Percentiles rank a stretch among this genome's conserved stretches.
phyloP scores from a whole-genome alignment of 2,329 filamentous ascomycete species.

The Talaromyces funiculosus region DNA sequence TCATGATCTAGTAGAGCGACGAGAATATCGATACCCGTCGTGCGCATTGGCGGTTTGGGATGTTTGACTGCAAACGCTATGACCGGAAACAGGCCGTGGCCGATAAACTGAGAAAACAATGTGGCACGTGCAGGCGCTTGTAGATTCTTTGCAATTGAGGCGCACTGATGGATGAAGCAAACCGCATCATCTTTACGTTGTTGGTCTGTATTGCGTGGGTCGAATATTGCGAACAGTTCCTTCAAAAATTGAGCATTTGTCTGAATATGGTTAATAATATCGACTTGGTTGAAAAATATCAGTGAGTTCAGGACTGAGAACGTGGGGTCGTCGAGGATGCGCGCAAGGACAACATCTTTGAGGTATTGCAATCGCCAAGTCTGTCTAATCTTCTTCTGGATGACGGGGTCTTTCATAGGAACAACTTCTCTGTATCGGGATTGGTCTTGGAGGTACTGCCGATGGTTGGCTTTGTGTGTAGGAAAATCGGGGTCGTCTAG shows the following conservation, averaged over 20 bases:
- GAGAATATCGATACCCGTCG: conserved; percentile 88
- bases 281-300: conserved; percentile 98
- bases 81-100: conserved; percentile 77
- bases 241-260: conserved; percentile 69
- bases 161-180: conserved; percentile 94
- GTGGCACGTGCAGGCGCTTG: conserved; percentile 75
- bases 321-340: conserved; percentile 94
- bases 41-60: conserved; percentile 73
- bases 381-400: conserved; percentile 88
- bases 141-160: conserved; percentile 86
- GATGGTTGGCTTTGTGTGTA: conserved; percentile 93
- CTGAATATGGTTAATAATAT: conserved; percentile 94
- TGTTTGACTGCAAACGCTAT: conserved; percentile 89
- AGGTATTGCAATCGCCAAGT: conserved; percentile 95
- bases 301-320: conserved; percentile 96
- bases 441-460: conserved; percentile 82
- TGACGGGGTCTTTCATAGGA: conserved; percentile 73
- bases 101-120: conserved; percentile 85
- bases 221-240: conserved; percentile 84
- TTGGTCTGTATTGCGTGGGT: conserved; percentile 55
- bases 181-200: conserved; percentile 88
- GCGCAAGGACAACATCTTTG: conserved; percentile 94
- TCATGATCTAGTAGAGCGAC: conserved; percentile 95
- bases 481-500: conserved; percentile 91
- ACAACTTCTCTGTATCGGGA: conserved; percentile 96